phyloP scores from a whole-genome alignment of 345 rosid species.

The Ricinus communis region DNA sequence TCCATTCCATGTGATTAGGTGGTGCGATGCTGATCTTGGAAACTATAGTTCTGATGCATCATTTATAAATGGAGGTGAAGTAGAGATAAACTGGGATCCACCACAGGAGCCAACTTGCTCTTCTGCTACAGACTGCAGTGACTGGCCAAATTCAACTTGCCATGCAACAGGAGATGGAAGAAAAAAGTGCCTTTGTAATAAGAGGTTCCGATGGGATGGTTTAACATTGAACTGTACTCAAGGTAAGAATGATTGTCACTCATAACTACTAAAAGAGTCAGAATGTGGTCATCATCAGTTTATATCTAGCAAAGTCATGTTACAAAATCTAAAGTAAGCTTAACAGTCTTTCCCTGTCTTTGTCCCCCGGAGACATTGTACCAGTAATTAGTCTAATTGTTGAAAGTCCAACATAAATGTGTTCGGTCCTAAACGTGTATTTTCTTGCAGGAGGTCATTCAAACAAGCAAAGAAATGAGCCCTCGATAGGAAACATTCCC shows the following conservation, averaged over 20 bases:
- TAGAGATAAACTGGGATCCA: conserved; percentile 57
- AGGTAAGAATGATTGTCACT: conserved; percentile 31
- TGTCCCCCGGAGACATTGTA: too few relatives aligned
- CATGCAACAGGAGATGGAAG: conserved; percentile 20
- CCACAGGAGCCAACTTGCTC: conserved; percentile 55
- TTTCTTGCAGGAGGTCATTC: conserved; percentile 4
- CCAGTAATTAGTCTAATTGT: too few relatives aligned
- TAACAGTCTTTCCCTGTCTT: too few relatives aligned
- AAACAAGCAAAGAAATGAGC: conserved; percentile 27
- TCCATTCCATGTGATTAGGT: conserved; percentile 33
- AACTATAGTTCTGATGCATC: not conserved
- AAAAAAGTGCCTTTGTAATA: conserved; percentile 49
- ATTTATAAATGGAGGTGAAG: conserved; percentile 24
- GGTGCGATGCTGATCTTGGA: not conserved
- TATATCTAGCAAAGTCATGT: too few relatives aligned
- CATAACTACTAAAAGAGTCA: too few relatives aligned
- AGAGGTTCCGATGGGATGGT: conserved; percentile 49
- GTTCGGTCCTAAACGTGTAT: too few relatives aligned
- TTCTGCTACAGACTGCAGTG: conserved; percentile 50
- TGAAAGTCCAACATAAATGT: too few relatives aligned
- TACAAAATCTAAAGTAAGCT: too few relatives aligned
- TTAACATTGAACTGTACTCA: conserved; percentile 41
- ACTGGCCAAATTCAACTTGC: conserved; percentile 55
- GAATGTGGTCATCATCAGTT: too few relatives aligned
- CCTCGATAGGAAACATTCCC: conserved; percentile 25